A percentile compares a stretch with the other conserved stretches of the same genome.
Conservation (phyloP, 306 rosid species). For the Castanospermum australe region DNA sequence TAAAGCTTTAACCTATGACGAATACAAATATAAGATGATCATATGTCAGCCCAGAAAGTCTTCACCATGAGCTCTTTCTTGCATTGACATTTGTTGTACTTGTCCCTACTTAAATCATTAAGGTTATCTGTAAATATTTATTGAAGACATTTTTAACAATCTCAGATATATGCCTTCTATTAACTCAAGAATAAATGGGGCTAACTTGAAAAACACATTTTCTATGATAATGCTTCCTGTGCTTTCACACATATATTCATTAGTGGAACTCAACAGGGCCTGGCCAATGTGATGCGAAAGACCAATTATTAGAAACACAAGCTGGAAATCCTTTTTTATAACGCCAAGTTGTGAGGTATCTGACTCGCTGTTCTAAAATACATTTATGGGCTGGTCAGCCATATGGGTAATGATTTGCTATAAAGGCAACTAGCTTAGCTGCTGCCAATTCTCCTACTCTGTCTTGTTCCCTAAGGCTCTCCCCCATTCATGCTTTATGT, state of each 20-base stretch:
- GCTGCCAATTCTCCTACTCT: conserved; percentile 62
- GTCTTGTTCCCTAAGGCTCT: conserved; percentile 63
- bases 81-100: conserved; percentile 2
- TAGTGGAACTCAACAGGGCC: not conserved
- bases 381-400: conserved; percentile 31
- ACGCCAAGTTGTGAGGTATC: conserved; percentile 43
- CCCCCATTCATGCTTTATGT: conserved; percentile 35
- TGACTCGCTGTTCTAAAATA: conserved; percentile 23
- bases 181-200: not conserved
- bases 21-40: not conserved
- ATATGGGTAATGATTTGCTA: conserved; percentile 43
- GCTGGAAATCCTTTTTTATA: conserved; percentile 18
- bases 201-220: too few relatives aligned
- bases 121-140: not conserved
- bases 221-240: not conserved
- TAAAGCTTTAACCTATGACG: not conserved
- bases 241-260: not conserved
- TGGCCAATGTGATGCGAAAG: not conserved
- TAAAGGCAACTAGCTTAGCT: conserved; percentile 51
- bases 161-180: not conserved
- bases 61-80: not conserved
- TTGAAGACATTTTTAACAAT: not conserved
- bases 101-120: conserved; percentile 24
- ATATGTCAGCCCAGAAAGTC: conserved; percentile 31
- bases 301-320: conserved; percentile 26